Evolutionary conservation across 768 basidiomycete species (phyloP).

Genomic region (Termitomyces sp.): DNA sequence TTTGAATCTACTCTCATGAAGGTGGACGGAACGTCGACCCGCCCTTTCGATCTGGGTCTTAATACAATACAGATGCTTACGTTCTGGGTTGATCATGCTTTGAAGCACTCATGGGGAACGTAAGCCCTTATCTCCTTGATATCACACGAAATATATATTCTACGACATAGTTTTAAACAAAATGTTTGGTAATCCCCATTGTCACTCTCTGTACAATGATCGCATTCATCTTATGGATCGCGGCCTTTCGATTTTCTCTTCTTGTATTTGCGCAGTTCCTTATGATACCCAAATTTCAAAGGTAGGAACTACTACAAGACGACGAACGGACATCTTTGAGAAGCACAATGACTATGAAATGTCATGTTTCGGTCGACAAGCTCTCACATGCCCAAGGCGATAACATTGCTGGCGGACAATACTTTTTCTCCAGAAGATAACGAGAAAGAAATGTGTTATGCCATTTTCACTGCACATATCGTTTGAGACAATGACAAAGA

Average conservation of each 20-base stretch:
- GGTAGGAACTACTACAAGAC: too few species aligned
- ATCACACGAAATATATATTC: background rate
- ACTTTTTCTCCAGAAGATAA: too few species aligned
- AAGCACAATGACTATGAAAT: too few species aligned
- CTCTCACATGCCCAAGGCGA: too few species aligned
- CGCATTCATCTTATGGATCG: background rate
- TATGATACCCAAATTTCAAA: too few species aligned
- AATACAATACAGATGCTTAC: constrained; percentile 16
- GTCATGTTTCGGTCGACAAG: too few species aligned
- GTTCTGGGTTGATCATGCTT: constrained; percentile 13
- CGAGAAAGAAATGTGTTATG: too few species aligned
- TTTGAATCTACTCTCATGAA: constrained; percentile 14
- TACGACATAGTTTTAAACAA: background rate
- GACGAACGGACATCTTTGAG: too few species aligned
- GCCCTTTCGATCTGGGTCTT: constrained; percentile 3
- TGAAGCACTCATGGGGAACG: background rate
- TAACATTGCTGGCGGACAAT: too few species aligned
- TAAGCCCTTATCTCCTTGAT: background rate
- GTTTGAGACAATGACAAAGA: too few species aligned
- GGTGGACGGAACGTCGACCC: constrained; percentile 5
- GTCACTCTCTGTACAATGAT: background rate
- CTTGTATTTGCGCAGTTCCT: background rate
- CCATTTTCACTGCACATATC: too few species aligned
- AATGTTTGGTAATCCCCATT: background rate
- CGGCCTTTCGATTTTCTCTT: background rate